Evolutionary conservation across 2,329 filamentous ascomycete species (phyloP).

Genomic region (Colletotrichum viniferum): DNA sequence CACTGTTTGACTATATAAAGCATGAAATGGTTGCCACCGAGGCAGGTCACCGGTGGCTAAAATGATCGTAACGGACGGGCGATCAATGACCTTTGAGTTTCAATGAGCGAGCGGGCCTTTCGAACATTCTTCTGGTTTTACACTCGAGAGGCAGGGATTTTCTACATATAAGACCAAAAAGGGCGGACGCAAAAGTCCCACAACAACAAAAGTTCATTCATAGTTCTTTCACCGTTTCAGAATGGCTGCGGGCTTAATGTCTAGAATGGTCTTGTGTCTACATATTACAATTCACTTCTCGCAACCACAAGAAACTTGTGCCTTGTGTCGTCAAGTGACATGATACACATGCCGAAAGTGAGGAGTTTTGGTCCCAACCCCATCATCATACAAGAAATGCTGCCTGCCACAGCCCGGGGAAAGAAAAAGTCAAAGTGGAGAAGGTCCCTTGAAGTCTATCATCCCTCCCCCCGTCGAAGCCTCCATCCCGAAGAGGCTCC

Average conservation of each 20-base stretch:
- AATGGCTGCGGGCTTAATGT: neutral
- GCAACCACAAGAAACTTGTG: neutral
- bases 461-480: neutral
- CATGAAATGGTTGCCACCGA: neutral
- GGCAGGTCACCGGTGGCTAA: conserved; percentile 1
- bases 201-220: neutral
- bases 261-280: neutral
- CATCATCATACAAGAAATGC: neutral
- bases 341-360: neutral
- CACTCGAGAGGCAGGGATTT: neutral
- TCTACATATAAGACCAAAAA: neutral
- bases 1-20: neutral
- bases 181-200: neutral
- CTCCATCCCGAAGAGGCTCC: neutral
- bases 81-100: neutral
- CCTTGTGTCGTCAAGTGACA: neutral
- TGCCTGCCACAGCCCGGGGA: neutral
- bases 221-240: neutral
- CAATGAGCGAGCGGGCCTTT: neutral
- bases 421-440: neutral
- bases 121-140: neutral
- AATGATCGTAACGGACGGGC: neutral
- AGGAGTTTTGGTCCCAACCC: neutral
- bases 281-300: conserved; percentile 6
- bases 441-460: neutral